These are phyloP conservation scores for Amoebophrya sp. DNA, from an alignment of 169 alveolate genomes.

Conservation along the genomic window DNA sequence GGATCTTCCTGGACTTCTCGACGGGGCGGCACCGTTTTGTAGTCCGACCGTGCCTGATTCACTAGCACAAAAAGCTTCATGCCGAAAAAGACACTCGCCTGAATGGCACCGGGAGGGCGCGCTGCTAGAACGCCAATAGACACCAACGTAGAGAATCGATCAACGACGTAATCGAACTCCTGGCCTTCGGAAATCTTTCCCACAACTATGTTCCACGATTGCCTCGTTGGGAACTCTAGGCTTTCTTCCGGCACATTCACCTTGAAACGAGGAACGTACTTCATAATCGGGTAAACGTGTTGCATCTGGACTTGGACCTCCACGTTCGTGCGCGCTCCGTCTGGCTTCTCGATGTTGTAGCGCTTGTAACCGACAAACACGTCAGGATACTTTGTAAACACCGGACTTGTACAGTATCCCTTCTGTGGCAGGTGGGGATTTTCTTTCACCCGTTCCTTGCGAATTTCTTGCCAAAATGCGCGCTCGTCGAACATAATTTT, in stretches of 20 bases:
- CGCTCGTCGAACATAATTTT: background rate
- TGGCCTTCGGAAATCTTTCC: background rate
- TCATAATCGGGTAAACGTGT: background rate
- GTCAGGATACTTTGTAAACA: background rate
- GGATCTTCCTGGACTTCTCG: background rate
- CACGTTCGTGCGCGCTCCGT: background rate
- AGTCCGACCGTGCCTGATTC: background rate
- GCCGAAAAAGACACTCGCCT: background rate
- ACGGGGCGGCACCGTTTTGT: background rate
- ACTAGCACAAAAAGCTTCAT: background rate
- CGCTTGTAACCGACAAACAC: background rate
- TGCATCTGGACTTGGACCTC: background rate
- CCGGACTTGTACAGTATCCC: background rate
- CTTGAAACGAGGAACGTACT: background rate
- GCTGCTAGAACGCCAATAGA: background rate
- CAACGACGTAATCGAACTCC: background rate
- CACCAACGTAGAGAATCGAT: background rate
- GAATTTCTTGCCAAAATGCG: background rate
- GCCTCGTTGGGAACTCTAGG: background rate
- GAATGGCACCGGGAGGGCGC: background rate
- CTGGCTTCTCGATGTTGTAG: slow-evolving; percentile 5
- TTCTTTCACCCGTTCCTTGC: background rate
- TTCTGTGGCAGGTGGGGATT: background rate
- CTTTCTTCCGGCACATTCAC: background rate
- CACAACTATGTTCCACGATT: background rate